Percentiles rank a stretch among this genome's conserved stretches.
Conservation (phyloP, 305 asterid genomes). For the Fraxinus paxiana region DNA sequence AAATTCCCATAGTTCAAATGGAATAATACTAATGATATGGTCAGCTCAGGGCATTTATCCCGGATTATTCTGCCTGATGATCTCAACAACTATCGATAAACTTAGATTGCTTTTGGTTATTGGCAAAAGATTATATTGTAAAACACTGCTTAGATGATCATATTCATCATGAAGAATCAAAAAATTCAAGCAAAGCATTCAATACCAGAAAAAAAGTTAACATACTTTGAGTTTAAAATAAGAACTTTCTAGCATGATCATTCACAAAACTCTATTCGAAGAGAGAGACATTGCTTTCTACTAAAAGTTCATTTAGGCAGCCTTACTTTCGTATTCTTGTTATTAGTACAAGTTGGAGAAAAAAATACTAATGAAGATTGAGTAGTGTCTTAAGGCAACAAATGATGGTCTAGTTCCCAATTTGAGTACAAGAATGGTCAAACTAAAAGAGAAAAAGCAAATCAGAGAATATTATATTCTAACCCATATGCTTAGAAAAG, state of each 20-base stretch:
- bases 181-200: not conserved
- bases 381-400: not conserved
- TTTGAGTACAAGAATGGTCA: not conserved
- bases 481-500: constrained; percentile 1
- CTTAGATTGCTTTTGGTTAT: not conserved
- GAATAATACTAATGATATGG: not conserved
- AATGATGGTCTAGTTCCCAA: not conserved
- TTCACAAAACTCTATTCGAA: not conserved
- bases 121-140: not conserved
- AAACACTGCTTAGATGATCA: not conserved
- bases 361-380: not conserved
- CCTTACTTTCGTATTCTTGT: not conserved
- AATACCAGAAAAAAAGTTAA: not conserved
- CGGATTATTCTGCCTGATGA: not conserved
- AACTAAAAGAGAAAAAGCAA: constrained; percentile 14
- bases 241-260: not conserved
- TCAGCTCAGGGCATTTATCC: not conserved
- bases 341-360: not conserved
- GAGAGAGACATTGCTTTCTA: not conserved
- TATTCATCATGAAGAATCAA: not conserved
- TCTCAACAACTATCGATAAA: not conserved
- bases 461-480: constrained; percentile 4
- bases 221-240: not conserved
- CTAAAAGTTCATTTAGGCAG: not conserved
- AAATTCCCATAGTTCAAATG: not conserved